Conservation (phyloP, 1,284 basidiomycete species). For the Fistulinella cinereoalba region DNA sequence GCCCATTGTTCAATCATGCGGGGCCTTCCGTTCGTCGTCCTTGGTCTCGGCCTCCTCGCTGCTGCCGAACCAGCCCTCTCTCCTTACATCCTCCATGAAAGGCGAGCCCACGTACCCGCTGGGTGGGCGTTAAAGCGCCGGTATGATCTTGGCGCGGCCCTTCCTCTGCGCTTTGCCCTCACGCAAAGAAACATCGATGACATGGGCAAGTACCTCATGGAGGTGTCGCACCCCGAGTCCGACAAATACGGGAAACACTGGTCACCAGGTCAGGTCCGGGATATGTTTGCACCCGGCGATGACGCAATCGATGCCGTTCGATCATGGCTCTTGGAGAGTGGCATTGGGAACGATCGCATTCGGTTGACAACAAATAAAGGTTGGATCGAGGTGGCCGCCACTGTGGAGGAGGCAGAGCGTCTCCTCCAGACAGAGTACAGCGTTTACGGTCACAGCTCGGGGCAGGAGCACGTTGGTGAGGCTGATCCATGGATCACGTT, state of each 20-base stretch:
- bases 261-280: conserved; percentile 35
- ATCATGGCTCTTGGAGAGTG: conserved; percentile 39
- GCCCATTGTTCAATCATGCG: conserved; percentile 9
- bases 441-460: conserved; percentile 38
- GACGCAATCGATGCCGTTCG: conserved; percentile 37
- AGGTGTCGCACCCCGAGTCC: conserved; percentile 44
- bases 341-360: conserved; percentile 34
- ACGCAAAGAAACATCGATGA: conserved; percentile 40
- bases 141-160: conserved; percentile 18
- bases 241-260: conserved; percentile 44
- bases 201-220: conserved; percentile 38
- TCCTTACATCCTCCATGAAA: conserved; percentile 31
- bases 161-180: conserved; percentile 42
- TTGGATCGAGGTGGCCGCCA: conserved; percentile 43
- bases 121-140: conserved; percentile 35
- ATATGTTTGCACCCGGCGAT: conserved; percentile 40
- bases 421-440: conserved; percentile 25
- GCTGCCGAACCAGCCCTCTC: conserved; percentile 12
- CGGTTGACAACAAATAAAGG: conserved; percentile 34
- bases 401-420: conserved; percentile 40
- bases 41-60: conserved; percentile 17
- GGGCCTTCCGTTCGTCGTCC: conserved; percentile 13
- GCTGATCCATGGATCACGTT: conserved; percentile 5
- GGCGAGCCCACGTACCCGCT: conserved; percentile 28
- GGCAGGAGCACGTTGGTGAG: conserved; percentile 40